These are phyloP conservation scores for Chlorella sorokiniana DNA, from an alignment of 139 green algal genomes.

Conservation along the genomic window DNA sequence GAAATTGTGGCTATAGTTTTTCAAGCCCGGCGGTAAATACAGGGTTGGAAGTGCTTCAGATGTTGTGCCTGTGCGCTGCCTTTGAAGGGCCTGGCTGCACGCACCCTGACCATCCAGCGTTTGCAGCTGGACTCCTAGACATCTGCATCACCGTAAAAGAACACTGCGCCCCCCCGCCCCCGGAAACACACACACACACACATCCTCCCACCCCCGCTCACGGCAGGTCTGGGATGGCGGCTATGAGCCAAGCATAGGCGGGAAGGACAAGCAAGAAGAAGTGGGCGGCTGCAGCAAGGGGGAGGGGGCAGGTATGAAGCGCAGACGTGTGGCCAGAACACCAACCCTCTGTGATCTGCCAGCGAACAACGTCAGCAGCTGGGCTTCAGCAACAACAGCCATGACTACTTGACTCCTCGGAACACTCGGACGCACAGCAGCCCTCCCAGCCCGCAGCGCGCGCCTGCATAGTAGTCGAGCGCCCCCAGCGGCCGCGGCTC, in stretches of 20 bases:
- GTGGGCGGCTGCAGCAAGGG: background rate
- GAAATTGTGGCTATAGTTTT: background rate
- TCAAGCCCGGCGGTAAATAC: too few relatives aligned
- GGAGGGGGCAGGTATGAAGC: background rate
- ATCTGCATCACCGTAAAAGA: too few relatives aligned
- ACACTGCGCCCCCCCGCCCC: too few relatives aligned
- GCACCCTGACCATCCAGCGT: too few relatives aligned
- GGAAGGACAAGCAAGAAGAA: slow-evolving; percentile 1
- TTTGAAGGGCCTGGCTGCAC: too few relatives aligned
- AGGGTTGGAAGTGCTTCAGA: too few relatives aligned
- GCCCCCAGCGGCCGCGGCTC: slow-evolving; percentile 19
- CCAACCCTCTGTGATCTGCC: background rate
- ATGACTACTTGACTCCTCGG: background rate
- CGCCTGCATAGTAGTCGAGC: slow-evolving; percentile 16
- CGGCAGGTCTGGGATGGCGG: background rate
- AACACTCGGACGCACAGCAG: background rate
- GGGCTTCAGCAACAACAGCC: background rate
- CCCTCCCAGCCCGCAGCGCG: background rate
- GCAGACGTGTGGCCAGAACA: background rate
- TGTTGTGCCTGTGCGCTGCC: too few relatives aligned
- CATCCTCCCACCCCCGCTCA: background rate
- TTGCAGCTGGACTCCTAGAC: too few relatives aligned
- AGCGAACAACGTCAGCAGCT: background rate
- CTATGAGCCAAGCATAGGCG: background rate
- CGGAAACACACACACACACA: too few relatives aligned